Evolutionary conservation across 805 yeast species (phyloP), one percentile per base, ranked within the genome.

Genomic region (Pichia heedii): DNA sequence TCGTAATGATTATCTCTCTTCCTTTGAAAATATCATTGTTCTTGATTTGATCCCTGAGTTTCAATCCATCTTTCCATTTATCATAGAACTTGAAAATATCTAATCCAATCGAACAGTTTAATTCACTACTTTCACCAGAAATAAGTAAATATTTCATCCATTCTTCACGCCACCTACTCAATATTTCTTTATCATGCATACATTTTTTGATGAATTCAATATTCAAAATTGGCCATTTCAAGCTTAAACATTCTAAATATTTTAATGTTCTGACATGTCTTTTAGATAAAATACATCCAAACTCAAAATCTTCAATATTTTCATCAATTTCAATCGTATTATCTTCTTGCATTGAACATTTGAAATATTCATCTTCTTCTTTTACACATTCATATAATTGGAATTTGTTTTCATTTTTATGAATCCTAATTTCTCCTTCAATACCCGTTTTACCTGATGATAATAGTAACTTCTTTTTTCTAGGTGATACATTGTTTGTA

Each of bases 201-300:
- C 81, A 70, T 45, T 79, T 81, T 6, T 59, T 56, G 3, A 86
- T 64, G 50, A 73, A 87, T 9, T 61, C 55, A 44, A 73, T 71
- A 3, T 85, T 78, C 26, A 88, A 54, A 18, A 84, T 72, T 2
- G 97, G 97, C 95, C 95, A 87, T 3, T 90, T 89, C 36, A 87
- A 56, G 0, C 90, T 84, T 16, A 87, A 58, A 2, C 82, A 77
- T 54, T 85, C 93, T 10, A 88, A 57, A 56, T 82, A 88, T 54
- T 87, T 88, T 9, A 79, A 70, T 39, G 88, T 84, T 32, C 96
- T 65, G 18, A 75, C 68, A 44, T 73, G 71, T 26, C 68, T 69
- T 33, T 70, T 71, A 0, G 90, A 71, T 1, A 88, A 61, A 29
- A 84, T 65, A 2, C 89, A 89, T 1, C 73, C 86, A 62, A 87